These are phyloP conservation scores for Tripidium arundinaceum DNA, from an alignment of 202 grass and related monocot genomes.

Conservation along the genomic window DNA sequence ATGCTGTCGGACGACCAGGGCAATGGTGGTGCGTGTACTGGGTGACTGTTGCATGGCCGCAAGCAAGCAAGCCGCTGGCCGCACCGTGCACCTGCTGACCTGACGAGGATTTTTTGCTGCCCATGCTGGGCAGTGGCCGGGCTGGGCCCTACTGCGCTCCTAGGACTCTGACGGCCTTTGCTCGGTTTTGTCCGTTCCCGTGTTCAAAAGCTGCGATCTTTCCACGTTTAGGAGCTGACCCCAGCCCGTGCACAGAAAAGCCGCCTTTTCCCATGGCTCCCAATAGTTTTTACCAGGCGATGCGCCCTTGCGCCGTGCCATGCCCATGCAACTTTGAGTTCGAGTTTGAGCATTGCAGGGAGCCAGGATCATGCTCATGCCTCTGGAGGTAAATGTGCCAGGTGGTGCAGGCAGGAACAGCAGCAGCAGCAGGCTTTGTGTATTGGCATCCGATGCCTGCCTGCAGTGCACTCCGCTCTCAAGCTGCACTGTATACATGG, in stretches of 20 bases:
- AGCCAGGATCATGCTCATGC: neutral
- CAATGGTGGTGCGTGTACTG: too few relatives aligned
- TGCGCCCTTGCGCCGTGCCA: neutral
- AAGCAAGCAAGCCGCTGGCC: neutral
- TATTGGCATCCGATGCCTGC: constrained; percentile 1
- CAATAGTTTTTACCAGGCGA: neutral
- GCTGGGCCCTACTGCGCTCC: too few relatives aligned
- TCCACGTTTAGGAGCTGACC: neutral
- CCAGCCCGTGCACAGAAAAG: neutral
- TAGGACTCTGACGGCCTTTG: neutral
- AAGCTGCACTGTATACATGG: neutral
- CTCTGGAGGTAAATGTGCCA: constrained; percentile 10
- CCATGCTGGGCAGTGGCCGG: neutral
- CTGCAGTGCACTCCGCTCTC: too few relatives aligned
- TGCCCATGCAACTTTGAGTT: neutral
- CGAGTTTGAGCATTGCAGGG: neutral
- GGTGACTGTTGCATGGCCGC: neutral
- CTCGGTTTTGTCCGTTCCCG: neutral
- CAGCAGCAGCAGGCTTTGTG: neutral
- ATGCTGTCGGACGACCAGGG: neutral
- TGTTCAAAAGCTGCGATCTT: constrained; percentile 9
- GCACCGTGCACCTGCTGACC: neutral
- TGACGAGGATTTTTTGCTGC: neutral
- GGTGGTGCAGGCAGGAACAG: neutral
- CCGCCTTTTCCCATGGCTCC: neutral